Evolutionary conservation across 2,329 filamentous ascomycete species (phyloP).

Genomic region (Whalleya microplaca): DNA sequence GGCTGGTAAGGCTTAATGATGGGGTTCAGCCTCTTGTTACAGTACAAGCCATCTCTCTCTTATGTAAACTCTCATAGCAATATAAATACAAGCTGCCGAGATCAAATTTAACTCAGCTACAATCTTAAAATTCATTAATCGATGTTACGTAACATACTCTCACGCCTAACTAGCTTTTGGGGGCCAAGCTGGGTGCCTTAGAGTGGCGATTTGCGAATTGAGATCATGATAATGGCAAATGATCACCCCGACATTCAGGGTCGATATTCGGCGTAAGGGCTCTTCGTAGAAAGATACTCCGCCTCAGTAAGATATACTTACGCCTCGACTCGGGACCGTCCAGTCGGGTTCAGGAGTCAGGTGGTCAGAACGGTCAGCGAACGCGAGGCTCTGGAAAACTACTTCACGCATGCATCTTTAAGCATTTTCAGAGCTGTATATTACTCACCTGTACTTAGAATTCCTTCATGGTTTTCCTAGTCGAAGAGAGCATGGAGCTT

Average conservation of each 20-base stretch:
- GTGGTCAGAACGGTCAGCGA: no score
- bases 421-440: constrained; percentile 1
- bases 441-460: constrained; percentile 4
- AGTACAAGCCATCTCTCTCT: neutral
- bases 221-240: neutral
- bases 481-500: constrained; percentile 1
- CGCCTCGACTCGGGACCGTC: no score
- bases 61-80: neutral
- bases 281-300: no score
- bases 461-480: constrained; percentile 1
- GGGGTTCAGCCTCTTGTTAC: neutral
- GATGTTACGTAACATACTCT: neutral
- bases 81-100: neutral
- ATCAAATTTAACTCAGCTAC: neutral
- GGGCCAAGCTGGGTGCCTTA: neutral
- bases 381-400: constrained; percentile 10
- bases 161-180: neutral
- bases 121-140: neutral
- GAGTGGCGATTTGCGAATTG: neutral
- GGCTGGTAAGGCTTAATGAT: neutral
- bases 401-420: constrained; percentile 6
- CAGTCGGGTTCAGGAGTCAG: no score
- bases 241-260: neutral
- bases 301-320: no score
- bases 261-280: neutral